Base-by-base conservation (phyloP, 352 stramenopile species). In the Phytopythium helicoides region DNA sequence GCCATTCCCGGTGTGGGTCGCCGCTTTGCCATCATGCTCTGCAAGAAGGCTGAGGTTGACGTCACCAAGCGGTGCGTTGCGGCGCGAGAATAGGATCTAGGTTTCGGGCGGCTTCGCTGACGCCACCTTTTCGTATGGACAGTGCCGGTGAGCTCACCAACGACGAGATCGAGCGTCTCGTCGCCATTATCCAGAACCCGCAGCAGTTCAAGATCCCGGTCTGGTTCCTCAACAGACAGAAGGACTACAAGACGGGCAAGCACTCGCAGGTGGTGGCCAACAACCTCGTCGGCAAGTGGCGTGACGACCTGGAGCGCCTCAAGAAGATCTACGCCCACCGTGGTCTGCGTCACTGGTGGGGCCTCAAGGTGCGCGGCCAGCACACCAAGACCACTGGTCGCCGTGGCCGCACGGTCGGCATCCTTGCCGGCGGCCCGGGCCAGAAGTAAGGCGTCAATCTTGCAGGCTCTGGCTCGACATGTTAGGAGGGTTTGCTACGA, bases 181-280 rank as follows among this genome's bases (percentile, higher is more conserved):
- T 99, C 55, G 97, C 96, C 58, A 98, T 99, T 69, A 99, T 99
- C 81, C 89, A 98, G 71, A 99, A 99, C 81, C 97, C 97, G 56
- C 89, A 97, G 66, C 94, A 99, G 79, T 99, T 99, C 92, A 99
- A 99, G 86, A 98, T 99, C 76, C 97, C 97, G 54, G 79, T 99
- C 60, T 99, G 97, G 97, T 99, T 99, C 85, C 86, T 99, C 44
- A 99, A 99, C 90, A 94, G 97, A 81, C 97, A 99, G 88, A 99
- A 99, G 88, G 97, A 99, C 86, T 98, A 98, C 83, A 99, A 99
- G 88, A 99, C 96, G 48, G 97, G 97, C 81, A 99, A 99, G 84
- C 98, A 98, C 84, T 97, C 81, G 62, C 97, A 99, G 85, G 83
- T 98, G 49, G 97, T 99, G 62, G 94, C 97, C 52, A 98, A 99